Evolutionary conservation across 176 grass and related monocot species (phyloP), one percentile per base, ranked within the genome.

Genomic region (Avena insularis): DNA sequence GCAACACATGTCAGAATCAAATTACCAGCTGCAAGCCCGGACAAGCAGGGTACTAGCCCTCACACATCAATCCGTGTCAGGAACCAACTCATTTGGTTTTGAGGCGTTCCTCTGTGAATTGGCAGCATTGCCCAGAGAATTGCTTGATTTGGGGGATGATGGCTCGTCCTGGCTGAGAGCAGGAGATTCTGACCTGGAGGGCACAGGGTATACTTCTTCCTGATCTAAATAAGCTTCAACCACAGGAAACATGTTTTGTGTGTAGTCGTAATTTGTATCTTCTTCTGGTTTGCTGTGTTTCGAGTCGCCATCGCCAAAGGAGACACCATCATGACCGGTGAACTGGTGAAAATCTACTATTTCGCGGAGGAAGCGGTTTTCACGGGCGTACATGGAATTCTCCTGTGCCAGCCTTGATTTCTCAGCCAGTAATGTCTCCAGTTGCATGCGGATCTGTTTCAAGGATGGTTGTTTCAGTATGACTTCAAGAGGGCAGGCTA

Each of bases 291-390:
- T 77, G 6, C 6, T 62, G 8, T 86, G 83, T 88, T 90, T 90
- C 46, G 67, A 38, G 16, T 65, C 83, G 0, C 62, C 77, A 5
- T 86, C 88, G 25, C 65, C 79, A 80, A 92, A 80, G 16, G 76
- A 85, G 82, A 79, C 46, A 46, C 83, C 83, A 5, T 84, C 69
- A 2, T 88, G 79, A 25, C 63, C 49, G 9, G 90, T 88, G 67
- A 92, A 87, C 51, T 88, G 90, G 85, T 90, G 90, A 78, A 92
- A 94, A 29, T 94, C 93, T 53, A 94, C 90, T 64, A 92, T 90
- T 63, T 94, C 93, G 25, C 85, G 86, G 23, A 92, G 79, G 60
- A 94, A 90, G 25, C 90, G 87, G 38, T 94, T 94, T 82, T 94
- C 87, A 68, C 90, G 82, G 14, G 88, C 90, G 17, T 90, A 90